phyloP scores from a whole-genome alignment of 2,329 filamentous ascomycete genomes.

The Trichoderma atroviride region DNA sequence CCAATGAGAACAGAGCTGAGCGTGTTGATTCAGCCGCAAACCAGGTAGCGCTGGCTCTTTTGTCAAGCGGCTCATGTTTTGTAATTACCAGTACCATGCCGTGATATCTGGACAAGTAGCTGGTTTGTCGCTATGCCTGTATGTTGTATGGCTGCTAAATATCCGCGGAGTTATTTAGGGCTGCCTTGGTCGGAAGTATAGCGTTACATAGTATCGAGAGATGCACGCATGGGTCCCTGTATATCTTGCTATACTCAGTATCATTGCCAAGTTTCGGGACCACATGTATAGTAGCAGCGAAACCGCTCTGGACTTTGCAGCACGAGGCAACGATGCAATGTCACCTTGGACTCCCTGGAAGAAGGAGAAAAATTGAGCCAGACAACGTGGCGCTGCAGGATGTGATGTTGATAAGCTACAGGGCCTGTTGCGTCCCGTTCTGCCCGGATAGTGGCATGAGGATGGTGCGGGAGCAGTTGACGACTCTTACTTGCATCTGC shows the following conservation, averaged over 20 bases:
- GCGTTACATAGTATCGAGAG: neutral
- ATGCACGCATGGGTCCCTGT: neutral
- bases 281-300: neutral
- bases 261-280: neutral
- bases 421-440: neutral
- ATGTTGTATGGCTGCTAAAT: neutral
- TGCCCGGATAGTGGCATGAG: neutral
- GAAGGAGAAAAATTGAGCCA: neutral
- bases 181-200: neutral
- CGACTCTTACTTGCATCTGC: neutral
- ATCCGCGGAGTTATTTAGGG: neutral
- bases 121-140: neutral
- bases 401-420: neutral
- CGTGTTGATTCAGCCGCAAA: neutral
- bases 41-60: neutral
- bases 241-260: neutral
- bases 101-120: neutral
- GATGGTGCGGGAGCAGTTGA: neutral
- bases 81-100: neutral
- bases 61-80: neutral
- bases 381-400: neutral
- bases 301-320: neutral
- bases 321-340: neutral
- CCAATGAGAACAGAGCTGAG: conserved; percentile 5
- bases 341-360: neutral